Conservation (phyloP, 352 stramenopile genomes). For the Nothophytophthora sp. region DNA sequence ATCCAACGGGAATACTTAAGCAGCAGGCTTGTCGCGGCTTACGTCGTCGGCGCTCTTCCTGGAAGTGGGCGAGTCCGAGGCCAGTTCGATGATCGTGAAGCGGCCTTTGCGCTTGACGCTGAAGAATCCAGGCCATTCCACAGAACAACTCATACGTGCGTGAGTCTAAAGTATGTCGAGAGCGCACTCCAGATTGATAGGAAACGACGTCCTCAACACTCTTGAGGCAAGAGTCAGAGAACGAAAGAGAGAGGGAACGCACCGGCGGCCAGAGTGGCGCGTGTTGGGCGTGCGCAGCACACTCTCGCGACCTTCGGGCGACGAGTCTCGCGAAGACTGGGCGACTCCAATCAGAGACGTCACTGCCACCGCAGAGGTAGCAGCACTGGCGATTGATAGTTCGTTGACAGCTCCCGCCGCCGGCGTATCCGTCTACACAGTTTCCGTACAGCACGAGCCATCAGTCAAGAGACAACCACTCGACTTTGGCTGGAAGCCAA, state of each 20-base stretch:
- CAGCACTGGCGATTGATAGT: slow-evolving; percentile 6
- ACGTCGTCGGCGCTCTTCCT: slow-evolving; percentile 60
- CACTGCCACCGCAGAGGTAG: slow-evolving; percentile 7
- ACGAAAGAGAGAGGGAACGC: slow-evolving; percentile 8
- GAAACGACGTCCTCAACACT: too few species aligned
- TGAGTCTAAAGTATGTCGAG: slow-evolving; percentile 12
- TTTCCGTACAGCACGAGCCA: not conserved
- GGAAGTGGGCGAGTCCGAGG: slow-evolving; percentile 58
- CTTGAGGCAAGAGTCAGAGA: too few species aligned
- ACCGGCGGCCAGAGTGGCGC: slow-evolving; percentile 26
- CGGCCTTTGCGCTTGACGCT: slow-evolving; percentile 77
- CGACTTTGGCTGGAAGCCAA: not conserved
- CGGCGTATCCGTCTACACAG: slow-evolving; percentile 16
- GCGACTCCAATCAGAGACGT: too few species aligned
- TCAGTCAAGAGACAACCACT: not conserved
- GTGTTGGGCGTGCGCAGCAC: slow-evolving; percentile 10
- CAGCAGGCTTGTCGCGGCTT: not conserved
- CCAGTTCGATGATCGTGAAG: slow-evolving; percentile 87
- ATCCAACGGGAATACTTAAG: not conserved
- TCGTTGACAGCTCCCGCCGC: slow-evolving; percentile 6
- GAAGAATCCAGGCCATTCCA: slow-evolving; percentile 7
- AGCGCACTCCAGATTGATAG: slow-evolving; percentile 14
- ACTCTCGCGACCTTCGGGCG: slow-evolving; percentile 25
- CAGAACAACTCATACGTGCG: slow-evolving; percentile 4
- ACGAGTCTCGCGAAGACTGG: slow-evolving; percentile 37